phyloP scores from a whole-genome alignment of 495 filamentous ascomycete species.

The Chlorociboria aeruginascens region DNA sequence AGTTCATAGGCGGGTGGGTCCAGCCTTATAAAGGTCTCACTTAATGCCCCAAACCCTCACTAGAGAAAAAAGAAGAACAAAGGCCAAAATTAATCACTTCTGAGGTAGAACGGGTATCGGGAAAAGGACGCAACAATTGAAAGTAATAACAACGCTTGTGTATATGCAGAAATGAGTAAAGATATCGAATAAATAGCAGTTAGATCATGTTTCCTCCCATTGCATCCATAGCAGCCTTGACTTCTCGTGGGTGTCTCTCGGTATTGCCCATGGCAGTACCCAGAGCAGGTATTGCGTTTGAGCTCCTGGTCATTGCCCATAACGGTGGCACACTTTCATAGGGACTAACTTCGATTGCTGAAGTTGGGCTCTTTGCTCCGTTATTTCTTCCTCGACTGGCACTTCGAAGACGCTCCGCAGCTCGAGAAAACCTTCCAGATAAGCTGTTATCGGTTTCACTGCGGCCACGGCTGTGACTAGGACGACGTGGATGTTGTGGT shows the following conservation, averaged over 20 bases:
- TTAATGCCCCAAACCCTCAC: constrained; percentile 3
- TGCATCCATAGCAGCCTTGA: constrained; percentile 28
- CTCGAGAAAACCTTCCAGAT: constrained; percentile 48
- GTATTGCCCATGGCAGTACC: constrained; percentile 8
- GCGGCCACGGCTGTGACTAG: constrained; percentile 51
- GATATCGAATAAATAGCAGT: background rate
- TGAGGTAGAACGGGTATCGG: constrained; percentile 16
- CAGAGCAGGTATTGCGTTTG: background rate
- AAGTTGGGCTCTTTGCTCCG: constrained; percentile 15
- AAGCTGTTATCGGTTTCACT: constrained; percentile 55
- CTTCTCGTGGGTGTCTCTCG: constrained; percentile 30
- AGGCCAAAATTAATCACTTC: background rate
- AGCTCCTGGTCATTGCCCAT: constrained; percentile 10
- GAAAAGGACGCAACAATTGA: background rate
- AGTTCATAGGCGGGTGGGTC: background rate
- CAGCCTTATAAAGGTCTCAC: constrained; percentile 1
- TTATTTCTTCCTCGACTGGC: constrained; percentile 42
- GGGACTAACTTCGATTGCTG: constrained; percentile 24
- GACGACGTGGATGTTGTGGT: constrained; percentile 10
- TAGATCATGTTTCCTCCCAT: constrained; percentile 19
- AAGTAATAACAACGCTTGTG: constrained; percentile 2
- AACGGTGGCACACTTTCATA: constrained; percentile 42
- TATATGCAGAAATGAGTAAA: constrained; percentile 6
- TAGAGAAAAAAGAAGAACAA: constrained; percentile 10
- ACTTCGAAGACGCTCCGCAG: constrained; percentile 59